Evolutionary conservation across 192 early-diverging fungal species (phyloP).

Genomic region (Neocallimastix lanati): DNA sequence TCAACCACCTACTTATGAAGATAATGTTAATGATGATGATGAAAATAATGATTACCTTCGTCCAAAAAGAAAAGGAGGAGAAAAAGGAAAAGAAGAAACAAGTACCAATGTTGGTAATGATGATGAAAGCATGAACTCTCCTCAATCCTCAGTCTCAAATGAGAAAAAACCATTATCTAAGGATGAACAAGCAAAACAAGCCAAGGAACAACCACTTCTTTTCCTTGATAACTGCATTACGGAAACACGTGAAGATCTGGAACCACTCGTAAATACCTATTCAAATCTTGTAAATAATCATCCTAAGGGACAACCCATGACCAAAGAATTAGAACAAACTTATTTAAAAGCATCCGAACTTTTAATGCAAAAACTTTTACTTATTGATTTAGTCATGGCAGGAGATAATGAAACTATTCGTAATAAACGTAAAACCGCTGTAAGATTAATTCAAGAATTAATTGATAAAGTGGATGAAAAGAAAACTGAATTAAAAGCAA

Average conservation of each 20-base stretch:
- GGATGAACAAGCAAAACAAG: not conserved
- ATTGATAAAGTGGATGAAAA: not conserved
- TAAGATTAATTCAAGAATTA: not conserved
- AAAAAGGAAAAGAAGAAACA: no score
- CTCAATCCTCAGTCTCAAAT: no score
- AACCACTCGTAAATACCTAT: not conserved
- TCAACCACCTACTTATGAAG: no score
- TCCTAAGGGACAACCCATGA: not conserved
- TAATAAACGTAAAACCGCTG: not conserved
- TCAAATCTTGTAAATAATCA: not conserved
- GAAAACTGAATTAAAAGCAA: not conserved
- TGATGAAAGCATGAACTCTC: no score
- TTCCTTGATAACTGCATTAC: not conserved
- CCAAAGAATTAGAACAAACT: not conserved
- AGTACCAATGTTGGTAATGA: no score
- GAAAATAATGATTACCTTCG: no score
- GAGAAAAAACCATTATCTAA: not conserved
- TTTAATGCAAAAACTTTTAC: not conserved
- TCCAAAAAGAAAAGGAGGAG: no score
- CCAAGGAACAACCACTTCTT: not conserved
- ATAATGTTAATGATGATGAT: no score
- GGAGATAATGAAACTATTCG: not conserved
- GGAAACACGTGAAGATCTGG: not conserved
- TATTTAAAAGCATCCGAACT: not conserved
- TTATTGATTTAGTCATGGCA: not conserved